A percentile compares a stretch with the other conserved stretches of the same genome.
phyloP scores from a whole-genome alignment of 257 asterid species.

The Plantago elongata region DNA sequence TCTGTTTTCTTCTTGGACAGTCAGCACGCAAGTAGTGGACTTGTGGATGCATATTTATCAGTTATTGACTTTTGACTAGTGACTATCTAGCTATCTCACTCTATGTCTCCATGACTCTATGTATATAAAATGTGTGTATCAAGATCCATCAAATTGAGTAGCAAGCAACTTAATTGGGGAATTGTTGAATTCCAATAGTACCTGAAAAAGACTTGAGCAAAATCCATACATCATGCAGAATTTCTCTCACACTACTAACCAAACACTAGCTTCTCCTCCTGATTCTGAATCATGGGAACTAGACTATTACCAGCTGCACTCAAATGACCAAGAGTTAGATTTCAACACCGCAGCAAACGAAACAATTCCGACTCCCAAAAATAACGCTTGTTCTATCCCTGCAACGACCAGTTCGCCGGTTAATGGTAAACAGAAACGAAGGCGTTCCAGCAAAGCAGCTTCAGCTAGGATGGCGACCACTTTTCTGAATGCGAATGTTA shows the following conservation, averaged over 20 bases:
- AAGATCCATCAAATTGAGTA: too few relatives aligned
- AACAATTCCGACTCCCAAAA: background rate
- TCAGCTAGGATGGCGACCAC: constrained; percentile 38
- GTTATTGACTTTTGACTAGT: too few relatives aligned
- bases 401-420: constrained; percentile 8
- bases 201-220: too few relatives aligned
- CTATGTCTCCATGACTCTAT: too few relatives aligned
- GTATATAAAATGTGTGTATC: too few relatives aligned
- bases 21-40: too few relatives aligned
- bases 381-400: background rate
- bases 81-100: too few relatives aligned
- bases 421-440: constrained; percentile 24
- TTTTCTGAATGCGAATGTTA: constrained; percentile 43
- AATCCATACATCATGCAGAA: too few relatives aligned
- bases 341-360: background rate
- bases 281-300: background rate
- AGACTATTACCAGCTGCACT: background rate
- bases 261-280: background rate
- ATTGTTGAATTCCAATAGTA: too few relatives aligned
- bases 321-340: background rate
- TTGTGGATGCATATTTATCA: too few relatives aligned
- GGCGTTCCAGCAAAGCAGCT: constrained; percentile 31
- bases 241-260: background rate
- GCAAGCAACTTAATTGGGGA: too few relatives aligned
- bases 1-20: too few relatives aligned